phyloP scores from a whole-genome alignment of 352 stramenopile species.

The Phytophthora palmivora region DNA sequence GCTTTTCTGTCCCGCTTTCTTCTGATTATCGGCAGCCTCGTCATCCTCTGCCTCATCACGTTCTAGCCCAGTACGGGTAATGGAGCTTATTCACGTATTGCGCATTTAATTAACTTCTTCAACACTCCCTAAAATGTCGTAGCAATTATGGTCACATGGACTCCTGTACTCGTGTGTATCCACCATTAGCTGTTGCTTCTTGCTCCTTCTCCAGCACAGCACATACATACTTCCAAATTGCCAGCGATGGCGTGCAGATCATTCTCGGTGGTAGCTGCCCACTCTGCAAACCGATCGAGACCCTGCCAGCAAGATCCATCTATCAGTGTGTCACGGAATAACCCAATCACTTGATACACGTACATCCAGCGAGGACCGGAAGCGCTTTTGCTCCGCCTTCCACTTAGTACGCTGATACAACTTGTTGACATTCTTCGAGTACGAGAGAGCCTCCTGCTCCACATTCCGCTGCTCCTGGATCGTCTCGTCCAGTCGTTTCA shows the following conservation, averaged over 20 bases:
- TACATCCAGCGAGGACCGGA: slow-evolving; percentile 54
- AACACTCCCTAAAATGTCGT: too few relatives aligned
- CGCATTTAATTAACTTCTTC: slow-evolving; percentile 14
- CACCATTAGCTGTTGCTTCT: slow-evolving; percentile 27
- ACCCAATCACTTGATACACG: slow-evolving; percentile 1
- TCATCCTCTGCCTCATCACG: slow-evolving; percentile 74
- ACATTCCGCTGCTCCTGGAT: slow-evolving; percentile 63
- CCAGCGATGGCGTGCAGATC: slow-evolving; percentile 63
- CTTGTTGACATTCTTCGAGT: slow-evolving; percentile 65
- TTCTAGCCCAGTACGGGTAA: slow-evolving; percentile 42
- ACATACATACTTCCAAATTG: slow-evolving; percentile 76
- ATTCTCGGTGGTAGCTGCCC: slow-evolving; percentile 51
- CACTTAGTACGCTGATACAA: slow-evolving; percentile 59
- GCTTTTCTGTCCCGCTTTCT: slow-evolving; percentile 77
- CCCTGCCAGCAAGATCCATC: slow-evolving; percentile 26
- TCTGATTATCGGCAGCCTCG: slow-evolving; percentile 72
- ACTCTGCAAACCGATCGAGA: slow-evolving; percentile 64
- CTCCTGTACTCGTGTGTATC: slow-evolving; percentile 32
- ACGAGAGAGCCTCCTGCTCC: slow-evolving; percentile 63
- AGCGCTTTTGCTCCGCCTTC: slow-evolving; percentile 72
- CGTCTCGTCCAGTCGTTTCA: slow-evolving; percentile 54
- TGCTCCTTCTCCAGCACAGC: slow-evolving; percentile 69
- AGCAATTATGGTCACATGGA: slow-evolving; percentile 16
- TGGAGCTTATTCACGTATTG: slow-evolving; percentile 4
- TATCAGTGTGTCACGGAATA: slow-evolving; percentile 1